Evolutionary conservation across 208 protist species (phyloP), one percentile per base, ranked within the genome.

Genomic region (Sergeia podlipaevii): DNA sequence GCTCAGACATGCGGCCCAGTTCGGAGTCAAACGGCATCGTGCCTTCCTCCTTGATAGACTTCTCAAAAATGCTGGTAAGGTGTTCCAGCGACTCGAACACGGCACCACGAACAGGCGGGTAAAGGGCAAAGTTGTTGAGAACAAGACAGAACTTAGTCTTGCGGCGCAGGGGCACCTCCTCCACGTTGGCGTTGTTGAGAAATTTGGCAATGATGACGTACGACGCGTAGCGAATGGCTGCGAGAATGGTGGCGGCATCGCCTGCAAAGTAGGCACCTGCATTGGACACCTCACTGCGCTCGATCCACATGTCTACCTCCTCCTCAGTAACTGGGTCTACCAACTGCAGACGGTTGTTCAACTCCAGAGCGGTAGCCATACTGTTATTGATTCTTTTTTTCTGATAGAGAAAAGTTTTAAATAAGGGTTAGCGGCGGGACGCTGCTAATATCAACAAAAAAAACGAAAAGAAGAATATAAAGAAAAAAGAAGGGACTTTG

Each of bases 1-100:
- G 90, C 67, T 96, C 86, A 29, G 86, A 91, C 87, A 96, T 92
- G 48, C 90, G 86, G 28, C 90, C 90, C 39, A 96, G 78, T 57
- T 96, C 86, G 0, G 84, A 91, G 50, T 94, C 88, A 34, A 96
- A 96, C 26, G 84, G 81, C 68, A 91, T 81, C 15, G 61, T 71
- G 11, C 79, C 85, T 59, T 96, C 90, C 37, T 80, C 74, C 38
- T 74, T 70, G 52, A 96, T 95, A 20, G 84, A 66, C 18, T 74
- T 80, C 69, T 96, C 87, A 44, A 96, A 94, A 56, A 91, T 84
- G 34, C 41, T 76, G 33, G 75, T 90, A 47, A 96, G 71, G 34
- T 71, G 72, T 47, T 89, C 83, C 46, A 96, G 60, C 38, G 82
- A 44, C 50, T 82, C 69, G 39, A 92, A 93, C 20, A 96, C 77